Conservation (phyloP, 2,329 filamentous ascomycete genomes). For the Colletotrichum godetiae region DNA sequence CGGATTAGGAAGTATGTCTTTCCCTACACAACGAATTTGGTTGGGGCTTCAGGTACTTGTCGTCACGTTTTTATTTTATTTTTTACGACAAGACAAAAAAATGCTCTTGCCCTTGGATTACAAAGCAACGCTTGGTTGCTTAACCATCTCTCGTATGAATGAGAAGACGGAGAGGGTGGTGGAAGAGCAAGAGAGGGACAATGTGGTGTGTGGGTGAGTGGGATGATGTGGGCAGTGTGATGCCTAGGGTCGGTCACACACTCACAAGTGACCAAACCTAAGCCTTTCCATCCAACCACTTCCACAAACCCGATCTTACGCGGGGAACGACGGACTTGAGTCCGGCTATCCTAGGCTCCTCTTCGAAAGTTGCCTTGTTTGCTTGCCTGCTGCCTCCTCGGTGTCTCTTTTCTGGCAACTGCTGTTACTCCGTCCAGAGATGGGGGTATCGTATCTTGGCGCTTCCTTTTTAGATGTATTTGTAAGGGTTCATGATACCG, state of each 20-base stretch:
- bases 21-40: background rate
- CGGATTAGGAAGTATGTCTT: constrained; percentile 18
- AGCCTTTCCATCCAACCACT: constrained; percentile 8
- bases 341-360: background rate
- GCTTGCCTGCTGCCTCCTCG: background rate
- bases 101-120: background rate
- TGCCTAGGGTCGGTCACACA: constrained; percentile 11
- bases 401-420: background rate
- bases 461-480: constrained; percentile 76
- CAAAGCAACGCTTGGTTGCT: background rate
- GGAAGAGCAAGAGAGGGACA: background rate
- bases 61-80: background rate
- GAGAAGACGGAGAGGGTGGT: background rate
- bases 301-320: constrained; percentile 2
- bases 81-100: background rate
- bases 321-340: background rate
- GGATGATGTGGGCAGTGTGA: background rate
- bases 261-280: background rate
- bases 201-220: background rate
- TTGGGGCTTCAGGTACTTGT: background rate
- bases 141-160: background rate
- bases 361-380: background rate
- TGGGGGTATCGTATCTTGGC: constrained; percentile 20
- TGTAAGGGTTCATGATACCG: constrained; percentile 99
- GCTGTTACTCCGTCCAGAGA: background rate